Conservation (phyloP, 208 protist species). For the Naegleria fowleri region DNA sequence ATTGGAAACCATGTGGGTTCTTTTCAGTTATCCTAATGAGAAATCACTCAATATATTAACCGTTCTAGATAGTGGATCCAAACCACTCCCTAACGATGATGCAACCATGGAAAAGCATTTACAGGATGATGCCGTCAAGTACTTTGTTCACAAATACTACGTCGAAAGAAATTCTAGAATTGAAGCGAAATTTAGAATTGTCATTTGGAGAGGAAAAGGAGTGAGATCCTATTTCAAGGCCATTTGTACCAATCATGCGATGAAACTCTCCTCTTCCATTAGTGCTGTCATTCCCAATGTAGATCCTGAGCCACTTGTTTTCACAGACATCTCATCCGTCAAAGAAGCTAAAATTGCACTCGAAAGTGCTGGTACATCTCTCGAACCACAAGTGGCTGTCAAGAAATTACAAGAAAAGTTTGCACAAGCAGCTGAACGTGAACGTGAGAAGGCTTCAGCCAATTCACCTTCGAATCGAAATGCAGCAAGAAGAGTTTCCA, state of each 20-base stretch:
- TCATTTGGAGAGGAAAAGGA: neutral
- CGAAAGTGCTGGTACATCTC: neutral
- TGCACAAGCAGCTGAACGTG: neutral
- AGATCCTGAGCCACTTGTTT: neutral
- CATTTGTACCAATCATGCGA: neutral
- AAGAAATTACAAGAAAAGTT: neutral
- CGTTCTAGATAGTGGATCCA: neutral
- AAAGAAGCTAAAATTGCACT: neutral
- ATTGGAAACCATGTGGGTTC: neutral
- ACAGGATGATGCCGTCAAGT: neutral
- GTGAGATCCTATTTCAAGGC: constrained; percentile 10
- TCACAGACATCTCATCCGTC: neutral
- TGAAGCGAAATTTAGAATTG: neutral
- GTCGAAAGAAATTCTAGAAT: neutral
- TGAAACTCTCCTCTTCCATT: neutral
- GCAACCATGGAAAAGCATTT: neutral
- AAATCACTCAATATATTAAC: neutral
- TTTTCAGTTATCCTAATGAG: neutral
- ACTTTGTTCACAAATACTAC: neutral
- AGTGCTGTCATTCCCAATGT: neutral
- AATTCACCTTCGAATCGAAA: neutral
- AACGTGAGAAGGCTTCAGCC: too few species aligned
- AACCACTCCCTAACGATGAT: neutral
- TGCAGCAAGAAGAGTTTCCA: neutral
- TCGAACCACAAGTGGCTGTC: neutral